Conservation (phyloP, 139 green algal species). For the Ettlia oleoabundans region DNA sequence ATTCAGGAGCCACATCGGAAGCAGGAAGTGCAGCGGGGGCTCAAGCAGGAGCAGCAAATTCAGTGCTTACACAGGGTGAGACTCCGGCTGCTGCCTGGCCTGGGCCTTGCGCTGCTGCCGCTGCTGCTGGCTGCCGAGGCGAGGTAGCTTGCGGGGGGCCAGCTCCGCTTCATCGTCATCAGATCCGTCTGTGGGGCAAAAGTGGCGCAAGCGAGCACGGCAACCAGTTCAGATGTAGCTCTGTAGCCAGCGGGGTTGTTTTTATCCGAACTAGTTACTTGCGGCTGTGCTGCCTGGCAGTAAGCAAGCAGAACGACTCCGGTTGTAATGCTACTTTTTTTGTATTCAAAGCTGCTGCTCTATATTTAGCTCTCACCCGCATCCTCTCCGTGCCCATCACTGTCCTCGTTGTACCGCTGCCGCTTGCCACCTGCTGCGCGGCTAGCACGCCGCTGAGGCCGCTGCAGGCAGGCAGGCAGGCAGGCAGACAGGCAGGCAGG, state of each 20-base stretch:
- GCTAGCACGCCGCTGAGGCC: conserved; percentile 11
- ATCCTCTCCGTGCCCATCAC: too few species aligned
- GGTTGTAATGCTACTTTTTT: background rate
- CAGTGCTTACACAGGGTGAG: conserved; percentile 25
- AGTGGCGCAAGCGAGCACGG: too few species aligned
- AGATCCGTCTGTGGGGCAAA: background rate
- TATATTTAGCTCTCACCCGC: too few species aligned
- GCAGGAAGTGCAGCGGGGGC: too few species aligned
- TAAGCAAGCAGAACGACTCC: too few species aligned
- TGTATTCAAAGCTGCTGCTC: too few species aligned
- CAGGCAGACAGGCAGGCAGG: background rate
- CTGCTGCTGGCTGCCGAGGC: conserved; percentile 9
- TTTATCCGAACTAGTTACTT: too few species aligned
- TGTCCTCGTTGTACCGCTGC: conserved; percentile 23
- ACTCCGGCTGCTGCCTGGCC: conserved; percentile 23
- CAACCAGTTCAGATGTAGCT: too few species aligned
- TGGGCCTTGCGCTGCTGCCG: conserved; percentile 28
- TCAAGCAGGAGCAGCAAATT: too few species aligned
- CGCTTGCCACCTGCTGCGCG: conserved; percentile 6
- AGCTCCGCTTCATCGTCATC: background rate
- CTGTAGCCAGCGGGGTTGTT: too few species aligned
- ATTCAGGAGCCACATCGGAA: too few species aligned
- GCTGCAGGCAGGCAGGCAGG: background rate
- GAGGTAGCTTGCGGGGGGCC: conserved; percentile 20
- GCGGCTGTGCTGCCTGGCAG: too few species aligned